Evolutionary conservation across 257 asterid genomes (phyloP), one percentile per base, ranked within the genome.

Genomic region (Solanum tarijense): DNA sequence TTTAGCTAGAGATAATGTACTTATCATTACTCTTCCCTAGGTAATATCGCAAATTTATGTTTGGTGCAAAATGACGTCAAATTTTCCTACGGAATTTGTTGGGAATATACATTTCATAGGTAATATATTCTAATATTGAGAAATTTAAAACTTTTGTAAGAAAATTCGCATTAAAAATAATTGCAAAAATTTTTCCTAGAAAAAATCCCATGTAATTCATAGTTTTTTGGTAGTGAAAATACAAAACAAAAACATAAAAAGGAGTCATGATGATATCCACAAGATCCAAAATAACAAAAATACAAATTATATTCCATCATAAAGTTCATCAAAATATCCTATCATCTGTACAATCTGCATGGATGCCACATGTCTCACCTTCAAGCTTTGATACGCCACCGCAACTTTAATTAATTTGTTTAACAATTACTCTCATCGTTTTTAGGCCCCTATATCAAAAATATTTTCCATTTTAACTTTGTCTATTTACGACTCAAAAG

Each of bases 301-400:
- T 73, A 73, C 81, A 73, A 73, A 73, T 25, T 9, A 73, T 10
- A 73, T 34, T n/a, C 14, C 71, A 62, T 62, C 16, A 73, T 34
- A 73, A 73, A 73, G 43, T 20, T n/a, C 18, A 71, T 20, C 43
- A 73, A 73, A 9, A 32, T 32, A 72, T 72, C n/a, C 1, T 7
- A 71, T 31, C 12, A 16, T 10, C 79, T 72, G 43, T 73, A 73
- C 29, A 73, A 20, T 72, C 66, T 89, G 92, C 93, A 91, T 91
- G 93, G 39, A 18, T 46, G 90, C 90, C 91, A 88, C 87, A n/a
- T 91, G 89, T 41, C 52, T 2, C 5, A 35, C 32, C 18, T 5
- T 4, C 55, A 52, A 20, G 58, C 55, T 66, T 25, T 34, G n/a
- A n/a, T 25, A 48, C 79, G 87, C 90, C 85, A 88, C 88, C 13